These are phyloP conservation scores for Chamaenerion angustifolium DNA, from an alignment of 345 rosid species.

Conservation along the genomic window DNA sequence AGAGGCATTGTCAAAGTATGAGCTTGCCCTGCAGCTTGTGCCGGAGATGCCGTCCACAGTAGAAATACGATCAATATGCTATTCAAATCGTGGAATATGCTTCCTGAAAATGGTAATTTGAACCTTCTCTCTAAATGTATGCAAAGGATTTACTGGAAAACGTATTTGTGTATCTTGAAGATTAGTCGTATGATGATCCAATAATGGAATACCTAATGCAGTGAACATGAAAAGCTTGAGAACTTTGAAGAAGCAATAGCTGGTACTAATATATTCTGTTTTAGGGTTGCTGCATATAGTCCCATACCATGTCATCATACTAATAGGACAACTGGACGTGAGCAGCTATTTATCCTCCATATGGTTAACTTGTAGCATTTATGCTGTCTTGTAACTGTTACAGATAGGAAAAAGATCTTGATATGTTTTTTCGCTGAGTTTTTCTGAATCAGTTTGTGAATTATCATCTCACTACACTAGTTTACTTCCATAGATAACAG, in stretches of 20 bases:
- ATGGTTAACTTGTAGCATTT: not conserved
- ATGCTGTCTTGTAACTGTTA: not conserved
- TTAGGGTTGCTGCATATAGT: not conserved
- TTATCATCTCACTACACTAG: no score
- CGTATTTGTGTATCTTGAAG: no score
- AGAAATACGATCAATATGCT: constrained; percentile 63
- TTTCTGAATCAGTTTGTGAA: no score
- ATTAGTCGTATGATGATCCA: no score
- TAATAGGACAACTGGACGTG: not conserved
- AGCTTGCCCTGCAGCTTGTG: constrained; percentile 37
- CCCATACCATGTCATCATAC: not conserved
- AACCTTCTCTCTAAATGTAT: no score
- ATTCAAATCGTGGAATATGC: no score
- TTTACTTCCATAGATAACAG: no score
- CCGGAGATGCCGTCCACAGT: constrained; percentile 20
- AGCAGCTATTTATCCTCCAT: not conserved
- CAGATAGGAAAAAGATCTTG: constrained; percentile 74
- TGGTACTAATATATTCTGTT: no score
- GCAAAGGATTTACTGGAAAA: no score
- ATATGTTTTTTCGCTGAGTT: no score
- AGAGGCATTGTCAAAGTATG: constrained; percentile 67
- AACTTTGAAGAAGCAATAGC: constrained; percentile 76
- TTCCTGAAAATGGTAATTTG: no score
- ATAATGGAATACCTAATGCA: no score
- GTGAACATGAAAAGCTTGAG: constrained; percentile 58